phyloP scores from a whole-genome alignment of 2,329 filamentous ascomycete species.

The Aspergillus piperis region DNA sequence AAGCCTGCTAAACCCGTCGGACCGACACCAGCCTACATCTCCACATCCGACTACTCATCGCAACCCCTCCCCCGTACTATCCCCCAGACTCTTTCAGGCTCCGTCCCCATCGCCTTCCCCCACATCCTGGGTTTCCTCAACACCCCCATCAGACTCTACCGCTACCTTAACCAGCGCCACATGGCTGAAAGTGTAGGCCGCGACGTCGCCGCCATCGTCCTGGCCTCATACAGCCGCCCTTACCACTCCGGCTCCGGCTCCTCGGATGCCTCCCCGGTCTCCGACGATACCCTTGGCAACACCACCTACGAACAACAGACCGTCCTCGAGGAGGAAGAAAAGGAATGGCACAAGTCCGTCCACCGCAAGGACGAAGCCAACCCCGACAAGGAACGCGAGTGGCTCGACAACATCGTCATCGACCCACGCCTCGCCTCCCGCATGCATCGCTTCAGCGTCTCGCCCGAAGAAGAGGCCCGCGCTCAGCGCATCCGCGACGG shows the following conservation, averaged over 20 bases:
- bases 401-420: slow-evolving; percentile 71
- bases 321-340: slow-evolving; percentile 70
- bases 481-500: slow-evolving; percentile 64
- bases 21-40: slow-evolving; percentile 72
- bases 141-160: slow-evolving; percentile 80
- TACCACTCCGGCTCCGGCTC: slow-evolving; percentile 36
- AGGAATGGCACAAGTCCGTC: slow-evolving; percentile 80
- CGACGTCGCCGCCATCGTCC: slow-evolving; percentile 81
- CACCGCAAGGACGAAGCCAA: slow-evolving; percentile 57
- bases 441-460: slow-evolving; percentile 78
- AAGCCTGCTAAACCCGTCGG: slow-evolving; percentile 54
- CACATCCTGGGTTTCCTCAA: slow-evolving; percentile 91
- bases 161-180: slow-evolving; percentile 78
- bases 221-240: slow-evolving; percentile 51
- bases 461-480: slow-evolving; percentile 67
- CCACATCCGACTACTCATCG: slow-evolving; percentile 68
- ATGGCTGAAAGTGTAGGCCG: slow-evolving; percentile 88
- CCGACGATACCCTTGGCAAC: slow-evolving; percentile 20
- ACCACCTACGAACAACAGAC: slow-evolving; percentile 63
- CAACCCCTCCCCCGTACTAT: slow-evolving; percentile 65
- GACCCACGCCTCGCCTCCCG: slow-evolving; percentile 73
- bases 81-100: slow-evolving; percentile 72
- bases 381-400: slow-evolving; percentile 67
- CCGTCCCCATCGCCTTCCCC: slow-evolving; percentile 73
- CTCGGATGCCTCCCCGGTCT: slow-evolving; percentile 20